phyloP scores from a whole-genome alignment of 495 filamentous ascomycete species.

The Darksidea phi region DNA sequence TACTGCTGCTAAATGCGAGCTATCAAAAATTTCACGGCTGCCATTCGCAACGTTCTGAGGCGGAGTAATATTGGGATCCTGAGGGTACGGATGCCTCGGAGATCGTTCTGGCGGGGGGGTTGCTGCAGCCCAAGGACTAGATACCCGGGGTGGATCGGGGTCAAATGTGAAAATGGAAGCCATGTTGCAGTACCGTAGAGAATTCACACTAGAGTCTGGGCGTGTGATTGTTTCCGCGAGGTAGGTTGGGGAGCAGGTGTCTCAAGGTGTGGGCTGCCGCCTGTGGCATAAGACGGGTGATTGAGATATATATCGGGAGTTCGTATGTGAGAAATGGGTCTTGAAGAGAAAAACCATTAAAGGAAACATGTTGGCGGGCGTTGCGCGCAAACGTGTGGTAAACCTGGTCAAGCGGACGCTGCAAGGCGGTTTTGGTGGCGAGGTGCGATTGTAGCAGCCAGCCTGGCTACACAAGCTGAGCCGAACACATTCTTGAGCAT shows the following conservation, averaged over 20 bases:
- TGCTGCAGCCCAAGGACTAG: conserved; percentile 74
- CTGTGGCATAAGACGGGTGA: conserved; percentile 23
- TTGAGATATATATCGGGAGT: conserved; percentile 47
- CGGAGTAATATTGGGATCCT: conserved; percentile 9
- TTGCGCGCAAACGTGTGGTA: conserved; percentile 2
- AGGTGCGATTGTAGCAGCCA: not conserved
- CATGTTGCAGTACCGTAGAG: conserved; percentile 54
- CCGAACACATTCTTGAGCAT: too few relatives aligned
- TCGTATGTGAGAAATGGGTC: conserved; percentile 51
- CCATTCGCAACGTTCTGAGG: not conserved
- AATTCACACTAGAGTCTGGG: not conserved
- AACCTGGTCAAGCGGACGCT: conserved; percentile 1
- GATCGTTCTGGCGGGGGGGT: conserved; percentile 45
- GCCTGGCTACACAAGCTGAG: not conserved
- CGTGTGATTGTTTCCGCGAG: conserved; percentile 1
- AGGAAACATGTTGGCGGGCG: conserved; percentile 54
- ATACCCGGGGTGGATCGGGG: conserved; percentile 78
- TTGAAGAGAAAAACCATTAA: conserved; percentile 55
- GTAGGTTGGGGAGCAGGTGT: not conserved
- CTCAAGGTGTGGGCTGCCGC: conserved; percentile 22
- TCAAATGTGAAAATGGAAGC: conserved; percentile 96
- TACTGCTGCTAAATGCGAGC: not conserved
- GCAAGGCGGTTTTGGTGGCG: not conserved
- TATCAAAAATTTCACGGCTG: not conserved
- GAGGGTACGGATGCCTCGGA: conserved; percentile 9